Evolutionary conservation across 371 early-diverging fungal genomes (phyloP), one percentile per base, ranked within the genome.

Genomic region (Mucor circinelloides): DNA sequence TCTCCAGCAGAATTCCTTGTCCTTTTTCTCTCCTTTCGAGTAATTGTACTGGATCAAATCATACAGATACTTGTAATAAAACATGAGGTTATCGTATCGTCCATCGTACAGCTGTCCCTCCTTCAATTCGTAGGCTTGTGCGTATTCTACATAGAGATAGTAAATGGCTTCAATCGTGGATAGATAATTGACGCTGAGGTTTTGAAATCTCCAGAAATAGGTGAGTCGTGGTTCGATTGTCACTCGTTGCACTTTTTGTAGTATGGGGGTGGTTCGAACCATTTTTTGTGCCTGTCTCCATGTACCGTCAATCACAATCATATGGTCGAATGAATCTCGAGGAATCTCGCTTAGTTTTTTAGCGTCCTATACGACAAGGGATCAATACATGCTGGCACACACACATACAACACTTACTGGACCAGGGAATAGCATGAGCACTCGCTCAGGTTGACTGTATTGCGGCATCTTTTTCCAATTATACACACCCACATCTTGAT

Each of bases 121-220:
- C n/a, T 60, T 42, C 12, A 58, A 12, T 67, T 74, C 77, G 54
- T 71, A 81, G 2, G 74, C 68, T 25, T 79, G 72, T 3, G 66
- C 60, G 60, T 90, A 92, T 75, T 96, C 97, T 25, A 89, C 81
- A 77, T 91, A 94, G 57, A 95, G 84, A 71, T 91, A 96, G 64
- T 97, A 97, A 42, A 96, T 93, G 7, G 98, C 98, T 75, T 97
- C 98, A 61, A 97, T 96, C 1, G 98, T 97, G 0, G 96, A 93
- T 50, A 97, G 71, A 70, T 92, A 86, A 58, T 85, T 78, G 19
- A 87, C 86, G 44, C 89, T 88, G 32, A 87, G 74, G 56, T 86
- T 81, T 76, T 97, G 98, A 72, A 86, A 93, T 54, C 98, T 83
- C 97, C 97, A 97, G 73, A 97, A 97, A 60, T 89, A 75, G 1